phyloP scores from a whole-genome alignment of 2,329 filamentous ascomycete genomes.

The Sclerotinia minor region DNA sequence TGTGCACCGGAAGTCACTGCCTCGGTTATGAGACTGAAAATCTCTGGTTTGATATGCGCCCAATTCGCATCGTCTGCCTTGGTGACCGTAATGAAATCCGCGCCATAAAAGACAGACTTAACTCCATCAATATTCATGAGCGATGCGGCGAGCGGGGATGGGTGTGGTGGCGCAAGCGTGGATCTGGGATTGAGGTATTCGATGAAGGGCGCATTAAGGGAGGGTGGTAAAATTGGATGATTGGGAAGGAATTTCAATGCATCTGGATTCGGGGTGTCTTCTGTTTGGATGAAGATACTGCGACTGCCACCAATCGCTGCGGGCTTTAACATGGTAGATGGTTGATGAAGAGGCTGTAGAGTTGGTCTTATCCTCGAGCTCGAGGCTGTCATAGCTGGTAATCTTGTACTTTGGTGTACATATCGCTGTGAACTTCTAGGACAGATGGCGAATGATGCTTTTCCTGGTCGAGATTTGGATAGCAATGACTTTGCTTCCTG shows the following conservation, averaged over 20 bases:
- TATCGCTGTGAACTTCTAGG: conserved; percentile 41
- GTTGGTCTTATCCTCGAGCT: conserved; percentile 49
- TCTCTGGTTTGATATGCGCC: conserved; percentile 92
- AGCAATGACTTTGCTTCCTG: conserved; percentile 32
- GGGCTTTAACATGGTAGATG: conserved; percentile 43
- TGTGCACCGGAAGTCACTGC: conserved; percentile 79
- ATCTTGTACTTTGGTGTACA: conserved; percentile 47
- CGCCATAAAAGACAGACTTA: conserved; percentile 90
- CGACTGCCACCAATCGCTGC: conserved; percentile 51
- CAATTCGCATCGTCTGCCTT: conserved; percentile 87
- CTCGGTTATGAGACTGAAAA: conserved; percentile 94
- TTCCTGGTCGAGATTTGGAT: conserved; percentile 35
- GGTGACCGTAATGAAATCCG: conserved; percentile 95
- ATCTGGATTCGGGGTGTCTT: conserved; percentile 91
- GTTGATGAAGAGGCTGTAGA: conserved; percentile 46
- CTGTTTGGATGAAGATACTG: conserved; percentile 97
- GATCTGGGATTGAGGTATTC: conserved; percentile 90
- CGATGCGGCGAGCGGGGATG: conserved; percentile 85
- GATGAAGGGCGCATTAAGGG: conserved; percentile 73
- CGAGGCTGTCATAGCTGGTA: conserved; percentile 51
- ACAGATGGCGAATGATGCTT: conserved; percentile 38
- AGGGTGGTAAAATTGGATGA: conserved; percentile 76
- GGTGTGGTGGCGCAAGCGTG: conserved; percentile 83
- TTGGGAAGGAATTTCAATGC: conserved; percentile 96
- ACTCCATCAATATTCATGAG: conserved; percentile 93